Percentiles rank a stretch among this genome's conserved stretches.
Conservation (phyloP, 345 rosid species). For the Bruguiera parviflora region DNA sequence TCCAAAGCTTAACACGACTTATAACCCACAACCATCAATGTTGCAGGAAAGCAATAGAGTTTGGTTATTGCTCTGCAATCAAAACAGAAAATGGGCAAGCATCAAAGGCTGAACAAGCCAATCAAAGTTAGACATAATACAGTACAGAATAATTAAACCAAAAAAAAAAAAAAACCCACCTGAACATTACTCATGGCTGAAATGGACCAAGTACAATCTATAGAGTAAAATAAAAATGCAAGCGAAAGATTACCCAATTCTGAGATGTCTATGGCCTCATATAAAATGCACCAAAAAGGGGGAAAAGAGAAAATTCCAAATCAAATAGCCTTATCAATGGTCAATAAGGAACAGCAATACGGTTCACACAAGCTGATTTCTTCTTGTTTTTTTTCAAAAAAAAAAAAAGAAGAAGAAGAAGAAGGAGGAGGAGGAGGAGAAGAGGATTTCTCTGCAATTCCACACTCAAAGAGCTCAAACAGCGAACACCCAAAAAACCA, state of each 20-base stretch:
- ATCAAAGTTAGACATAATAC: too few relatives aligned
- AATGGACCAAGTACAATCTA: neutral
- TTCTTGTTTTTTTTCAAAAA: neutral
- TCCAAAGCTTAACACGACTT: constrained; percentile 10
- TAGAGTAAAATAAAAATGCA: neutral
- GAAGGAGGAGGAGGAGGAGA: too few relatives aligned
- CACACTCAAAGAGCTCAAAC: constrained; percentile 14
- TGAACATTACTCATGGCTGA: too few relatives aligned
- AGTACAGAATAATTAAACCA: too few relatives aligned
- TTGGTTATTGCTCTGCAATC: constrained; percentile 17
- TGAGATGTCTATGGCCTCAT: neutral
- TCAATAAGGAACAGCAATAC: constrained; percentile 9
- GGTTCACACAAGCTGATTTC: constrained; percentile 11
- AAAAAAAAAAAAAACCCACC: neutral
- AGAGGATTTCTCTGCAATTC: neutral
- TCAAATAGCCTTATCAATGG: constrained; percentile 7
- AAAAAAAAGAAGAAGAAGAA: neutral
- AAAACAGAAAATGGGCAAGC: neutral
- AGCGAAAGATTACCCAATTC: neutral
- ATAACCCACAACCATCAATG: constrained; percentile 13
- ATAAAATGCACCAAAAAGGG: neutral
- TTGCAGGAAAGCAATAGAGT: neutral
- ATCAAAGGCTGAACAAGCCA: too few relatives aligned
- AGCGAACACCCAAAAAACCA: constrained; percentile 15
- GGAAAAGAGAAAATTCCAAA: constrained; percentile 6